These are phyloP conservation scores for Xenosphaeropsis pyriputrescens DNA, from an alignment of 2,329 filamentous ascomycete species.

Conservation along the genomic window DNA sequence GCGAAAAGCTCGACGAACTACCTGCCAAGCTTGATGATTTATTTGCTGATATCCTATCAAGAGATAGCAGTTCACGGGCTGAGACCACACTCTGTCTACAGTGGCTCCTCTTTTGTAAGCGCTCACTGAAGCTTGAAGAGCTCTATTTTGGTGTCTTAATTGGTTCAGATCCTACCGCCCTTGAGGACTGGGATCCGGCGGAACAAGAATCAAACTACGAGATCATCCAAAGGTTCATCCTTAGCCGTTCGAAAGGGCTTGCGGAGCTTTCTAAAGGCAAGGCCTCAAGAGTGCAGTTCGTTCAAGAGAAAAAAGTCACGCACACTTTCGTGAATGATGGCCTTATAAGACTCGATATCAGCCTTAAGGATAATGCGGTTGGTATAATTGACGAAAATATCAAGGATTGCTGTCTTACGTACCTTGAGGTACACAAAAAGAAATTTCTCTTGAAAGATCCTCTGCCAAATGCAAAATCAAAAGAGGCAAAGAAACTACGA, in stretches of 20 bases:
- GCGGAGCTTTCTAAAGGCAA: constrained; percentile 20
- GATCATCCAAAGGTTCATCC: constrained; percentile 19
- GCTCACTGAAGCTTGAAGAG: constrained; percentile 26
- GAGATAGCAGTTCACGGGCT: constrained; percentile 25
- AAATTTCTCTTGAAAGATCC: constrained; percentile 1
- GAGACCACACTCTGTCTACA: constrained; percentile 29
- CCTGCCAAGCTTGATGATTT: constrained; percentile 27
- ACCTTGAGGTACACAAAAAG: constrained; percentile 18
- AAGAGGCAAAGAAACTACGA: constrained; percentile 9
- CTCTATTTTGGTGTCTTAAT: constrained; percentile 27
- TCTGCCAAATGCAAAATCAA: constrained; percentile 4
- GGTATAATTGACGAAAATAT: constrained; percentile 22
- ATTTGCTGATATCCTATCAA: constrained; percentile 33
- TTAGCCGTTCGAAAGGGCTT: constrained; percentile 26
- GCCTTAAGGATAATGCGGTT: constrained; percentile 17
- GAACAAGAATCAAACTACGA: constrained; percentile 7
- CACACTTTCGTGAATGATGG: constrained; percentile 4
- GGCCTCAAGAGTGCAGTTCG: constrained; percentile 14
- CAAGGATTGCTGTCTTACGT: constrained; percentile 26
- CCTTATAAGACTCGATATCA: constrained; percentile 17
- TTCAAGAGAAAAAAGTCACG: constrained; percentile 23
- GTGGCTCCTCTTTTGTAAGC: constrained; percentile 33
- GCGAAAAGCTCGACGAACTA: constrained; percentile 20
- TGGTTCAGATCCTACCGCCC: constrained; percentile 10
- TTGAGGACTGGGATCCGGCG: constrained; percentile 10